These are phyloP conservation scores for Cichorium intybus DNA, from an alignment of 140 eudicot genomes.

Conservation along the genomic window DNA sequence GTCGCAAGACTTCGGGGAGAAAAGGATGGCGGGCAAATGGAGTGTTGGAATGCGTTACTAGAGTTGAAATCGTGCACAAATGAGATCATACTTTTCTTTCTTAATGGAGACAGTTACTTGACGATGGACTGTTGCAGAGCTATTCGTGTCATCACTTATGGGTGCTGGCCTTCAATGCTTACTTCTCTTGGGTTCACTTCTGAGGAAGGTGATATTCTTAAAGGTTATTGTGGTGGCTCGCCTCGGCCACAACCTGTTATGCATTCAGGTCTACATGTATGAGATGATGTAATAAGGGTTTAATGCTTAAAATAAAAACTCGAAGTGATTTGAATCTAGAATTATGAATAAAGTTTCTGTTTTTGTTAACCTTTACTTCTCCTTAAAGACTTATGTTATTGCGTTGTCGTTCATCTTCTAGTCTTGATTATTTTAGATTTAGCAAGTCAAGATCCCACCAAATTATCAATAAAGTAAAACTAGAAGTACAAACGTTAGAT, in stretches of 20 bases:
- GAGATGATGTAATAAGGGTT: slow-evolving; percentile 2
- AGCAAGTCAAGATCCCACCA: no score
- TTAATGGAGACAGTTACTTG: slow-evolving; percentile 52
- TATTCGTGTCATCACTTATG: slow-evolving; percentile 39
- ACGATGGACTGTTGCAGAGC: slow-evolving; percentile 62
- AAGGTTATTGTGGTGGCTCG: slow-evolving; percentile 54
- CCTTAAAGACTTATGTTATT: neutral
- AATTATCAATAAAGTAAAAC: no score
- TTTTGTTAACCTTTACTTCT: neutral
- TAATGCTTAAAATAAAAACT: neutral
- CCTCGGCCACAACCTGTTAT: slow-evolving; percentile 32
- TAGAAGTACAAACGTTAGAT: no score
- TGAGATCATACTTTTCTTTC: slow-evolving; percentile 57
- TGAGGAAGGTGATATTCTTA: slow-evolving; percentile 50
- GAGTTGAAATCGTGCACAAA: slow-evolving; percentile 62
- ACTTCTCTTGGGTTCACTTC: slow-evolving; percentile 57
- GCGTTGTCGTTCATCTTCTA: neutral
- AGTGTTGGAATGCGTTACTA: slow-evolving; percentile 51
- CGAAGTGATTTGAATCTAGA: neutral
- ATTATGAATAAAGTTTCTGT: neutral
- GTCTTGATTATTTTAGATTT: no score
- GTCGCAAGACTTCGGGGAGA: slow-evolving; percentile 19
- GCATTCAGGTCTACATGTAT: slow-evolving; percentile 7
- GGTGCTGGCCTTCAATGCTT: slow-evolving; percentile 73
- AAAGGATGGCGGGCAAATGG: slow-evolving; percentile 29